Evolutionary conservation across 2,329 filamentous ascomycete genomes (phyloP).

Genomic region (Cryphonectria carpinicola): DNA sequence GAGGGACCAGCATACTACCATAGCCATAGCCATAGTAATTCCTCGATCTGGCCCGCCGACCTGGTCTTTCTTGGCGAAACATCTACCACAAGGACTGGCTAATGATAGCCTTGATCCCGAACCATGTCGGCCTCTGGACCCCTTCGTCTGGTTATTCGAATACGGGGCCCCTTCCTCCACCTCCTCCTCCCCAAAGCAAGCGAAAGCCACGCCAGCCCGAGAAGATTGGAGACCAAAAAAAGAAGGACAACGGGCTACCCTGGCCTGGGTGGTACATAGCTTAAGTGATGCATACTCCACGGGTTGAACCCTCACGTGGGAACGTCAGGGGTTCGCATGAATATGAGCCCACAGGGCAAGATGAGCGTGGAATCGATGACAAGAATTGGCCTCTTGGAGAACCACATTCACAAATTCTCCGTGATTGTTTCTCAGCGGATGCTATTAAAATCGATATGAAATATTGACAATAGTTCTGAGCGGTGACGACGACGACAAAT

Average conservation of each 20-base stretch:
- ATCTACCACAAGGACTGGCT: background rate
- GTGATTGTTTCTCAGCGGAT: slow-evolving; percentile 11
- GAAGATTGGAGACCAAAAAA: background rate
- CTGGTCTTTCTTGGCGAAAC: background rate
- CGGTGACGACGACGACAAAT: slow-evolving; percentile 21
- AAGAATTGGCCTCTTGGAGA: slow-evolving; percentile 12
- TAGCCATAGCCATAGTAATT: background rate
- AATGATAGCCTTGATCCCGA: background rate
- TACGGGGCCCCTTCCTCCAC: background rate
- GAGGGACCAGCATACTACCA: background rate
- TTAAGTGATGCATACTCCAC: slow-evolving; percentile 3
- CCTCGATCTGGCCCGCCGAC: background rate
- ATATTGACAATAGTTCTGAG: slow-evolving; percentile 26
- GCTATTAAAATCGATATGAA: slow-evolving; percentile 16
- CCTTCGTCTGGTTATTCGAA: background rate
- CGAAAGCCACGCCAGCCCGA: background rate
- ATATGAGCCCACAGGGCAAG: slow-evolving; percentile 27
- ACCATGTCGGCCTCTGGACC: background rate
- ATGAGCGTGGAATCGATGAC: slow-evolving; percentile 24
- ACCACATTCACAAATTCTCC: slow-evolving; percentile 6
- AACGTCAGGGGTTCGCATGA: slow-evolving; percentile 28
- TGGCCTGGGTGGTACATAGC: background rate
- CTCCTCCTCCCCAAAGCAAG: background rate
- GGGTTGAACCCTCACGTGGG: slow-evolving; percentile 14
- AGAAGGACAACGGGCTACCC: background rate